Evolutionary conservation across 805 yeast species (phyloP).

Genomic region (Ogataea polymorpha): DNA sequence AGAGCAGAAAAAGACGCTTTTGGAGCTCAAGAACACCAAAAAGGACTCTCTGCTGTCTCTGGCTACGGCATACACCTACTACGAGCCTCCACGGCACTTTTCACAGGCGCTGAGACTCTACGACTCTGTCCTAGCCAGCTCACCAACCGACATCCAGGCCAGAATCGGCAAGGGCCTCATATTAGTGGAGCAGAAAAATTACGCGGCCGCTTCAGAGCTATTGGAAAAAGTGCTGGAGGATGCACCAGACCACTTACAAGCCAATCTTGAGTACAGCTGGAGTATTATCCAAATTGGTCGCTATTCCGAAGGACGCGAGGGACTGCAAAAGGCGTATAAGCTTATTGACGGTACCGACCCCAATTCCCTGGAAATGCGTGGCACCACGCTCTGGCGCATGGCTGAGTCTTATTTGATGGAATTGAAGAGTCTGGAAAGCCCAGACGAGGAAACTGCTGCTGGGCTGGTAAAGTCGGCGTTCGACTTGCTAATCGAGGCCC

Average conservation of each 20-base stretch:
- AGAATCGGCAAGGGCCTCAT: slow-evolving; percentile 81
- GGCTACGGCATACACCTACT: slow-evolving; percentile 76
- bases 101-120: slow-evolving; percentile 70
- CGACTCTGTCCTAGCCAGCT: slow-evolving; percentile 49
- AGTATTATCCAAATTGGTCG: slow-evolving; percentile 58
- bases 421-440: slow-evolving; percentile 14
- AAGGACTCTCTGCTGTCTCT: slow-evolving; percentile 59
- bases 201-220: slow-evolving; percentile 50
- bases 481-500: slow-evolving; percentile 53
- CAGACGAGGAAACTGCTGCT: slow-evolving; percentile 21
- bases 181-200: slow-evolving; percentile 59
- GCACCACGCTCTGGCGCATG: slow-evolving; percentile 66
- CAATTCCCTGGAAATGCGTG: slow-evolving; percentile 52
- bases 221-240: slow-evolving; percentile 49
- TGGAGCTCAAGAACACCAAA: slow-evolving; percentile 48
- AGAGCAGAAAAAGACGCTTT: slow-evolving; percentile 43
- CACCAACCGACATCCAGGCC: slow-evolving; percentile 48
- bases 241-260: slow-evolving; percentile 54
- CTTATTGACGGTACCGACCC: slow-evolving; percentile 47
- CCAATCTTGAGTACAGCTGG: slow-evolving; percentile 75
- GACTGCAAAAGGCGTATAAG: slow-evolving; percentile 44
- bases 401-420: slow-evolving; percentile 59
- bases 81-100: slow-evolving; percentile 89
- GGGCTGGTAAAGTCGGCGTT: slow-evolving; percentile 47
- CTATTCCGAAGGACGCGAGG: slow-evolving; percentile 47